Evolutionary conservation across 106 monocot genomes (phyloP).

Genomic region (Hemerocallis citrina): DNA sequence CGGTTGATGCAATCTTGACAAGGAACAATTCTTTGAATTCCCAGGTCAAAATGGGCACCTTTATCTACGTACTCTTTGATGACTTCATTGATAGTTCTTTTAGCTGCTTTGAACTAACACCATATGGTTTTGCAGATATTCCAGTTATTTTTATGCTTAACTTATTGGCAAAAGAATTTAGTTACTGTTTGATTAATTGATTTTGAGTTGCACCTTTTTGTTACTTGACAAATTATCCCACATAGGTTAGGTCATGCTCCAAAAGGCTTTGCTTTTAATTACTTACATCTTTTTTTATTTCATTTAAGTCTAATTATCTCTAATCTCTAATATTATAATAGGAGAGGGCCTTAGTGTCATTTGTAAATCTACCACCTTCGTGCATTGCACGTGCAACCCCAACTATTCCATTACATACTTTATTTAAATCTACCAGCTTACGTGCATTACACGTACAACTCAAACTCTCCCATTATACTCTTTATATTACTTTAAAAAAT

Average conservation of each 20-base stretch:
- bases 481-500: no score
- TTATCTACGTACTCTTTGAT: not conserved
- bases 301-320: no score
- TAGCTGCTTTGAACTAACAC: not conserved
- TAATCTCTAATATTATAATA: no score
- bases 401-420: no score
- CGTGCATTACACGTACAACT: no score
- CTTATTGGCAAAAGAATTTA: not conserved
- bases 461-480: no score
- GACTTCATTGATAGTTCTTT: not conserved
- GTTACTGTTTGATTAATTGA: not conserved
- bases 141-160: not conserved
- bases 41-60: conserved; percentile 41
- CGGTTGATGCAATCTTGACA: conserved; percentile 78
- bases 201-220: not conserved
- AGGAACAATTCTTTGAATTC: conserved; percentile 34
- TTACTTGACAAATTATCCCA: not conserved
- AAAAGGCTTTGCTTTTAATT: no score
- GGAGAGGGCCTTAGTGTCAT: no score
- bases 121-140: not conserved
- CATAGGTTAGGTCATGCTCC: not conserved
- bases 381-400: no score
- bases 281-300: no score
- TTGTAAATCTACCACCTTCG: no score
- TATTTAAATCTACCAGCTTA: no score